A percentile compares a stretch with the other conserved stretches of the same genome.
These are phyloP conservation scores for Solanum chiquidenum DNA, from an alignment of 257 asterid species.

Conservation along the genomic window DNA sequence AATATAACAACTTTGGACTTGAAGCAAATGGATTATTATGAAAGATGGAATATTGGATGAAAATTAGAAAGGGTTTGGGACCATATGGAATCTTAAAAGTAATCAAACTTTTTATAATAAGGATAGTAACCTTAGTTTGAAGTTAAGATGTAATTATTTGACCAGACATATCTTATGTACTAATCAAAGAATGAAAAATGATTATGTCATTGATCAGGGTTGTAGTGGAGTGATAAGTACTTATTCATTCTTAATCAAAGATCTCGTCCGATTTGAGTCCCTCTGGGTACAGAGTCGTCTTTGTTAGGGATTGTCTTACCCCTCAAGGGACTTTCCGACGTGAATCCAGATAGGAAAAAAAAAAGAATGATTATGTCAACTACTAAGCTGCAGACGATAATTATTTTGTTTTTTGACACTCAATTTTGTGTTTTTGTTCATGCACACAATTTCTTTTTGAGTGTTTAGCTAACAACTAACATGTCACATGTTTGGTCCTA, in stretches of 20 bases:
- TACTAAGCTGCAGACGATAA: not conserved
- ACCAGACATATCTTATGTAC: conserved; percentile 18
- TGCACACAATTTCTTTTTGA: not conserved
- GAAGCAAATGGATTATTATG: not conserved
- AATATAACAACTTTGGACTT: conserved; percentile 12
- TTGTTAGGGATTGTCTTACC: too few relatives aligned
- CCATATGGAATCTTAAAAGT: conserved; percentile 24
- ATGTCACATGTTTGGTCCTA: not conserved
- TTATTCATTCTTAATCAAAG: too few relatives aligned
- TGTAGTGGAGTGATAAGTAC: not conserved
- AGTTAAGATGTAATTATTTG: conserved; percentile 27
- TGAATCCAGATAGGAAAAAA: too few relatives aligned
- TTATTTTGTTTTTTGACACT: not conserved
- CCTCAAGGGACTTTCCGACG: not conserved
- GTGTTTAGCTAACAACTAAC: not conserved
- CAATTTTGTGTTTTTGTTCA: not conserved
- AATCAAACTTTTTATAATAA: not conserved
- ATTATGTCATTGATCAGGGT: not conserved
- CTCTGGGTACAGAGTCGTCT: not conserved
- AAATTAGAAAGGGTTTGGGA: not conserved
- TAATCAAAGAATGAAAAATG: conserved; percentile 17
- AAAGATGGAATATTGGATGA: not conserved
- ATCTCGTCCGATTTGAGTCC: not conserved
- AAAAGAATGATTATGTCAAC: conserved; percentile 14
- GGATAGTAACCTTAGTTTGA: conserved; percentile 11